A percentile compares a stretch with the other conserved stretches of the same genome.
These are phyloP conservation scores for Xylaria sp. DNA, from an alignment of 2,329 filamentous ascomycete species.

Conservation along the genomic window DNA sequence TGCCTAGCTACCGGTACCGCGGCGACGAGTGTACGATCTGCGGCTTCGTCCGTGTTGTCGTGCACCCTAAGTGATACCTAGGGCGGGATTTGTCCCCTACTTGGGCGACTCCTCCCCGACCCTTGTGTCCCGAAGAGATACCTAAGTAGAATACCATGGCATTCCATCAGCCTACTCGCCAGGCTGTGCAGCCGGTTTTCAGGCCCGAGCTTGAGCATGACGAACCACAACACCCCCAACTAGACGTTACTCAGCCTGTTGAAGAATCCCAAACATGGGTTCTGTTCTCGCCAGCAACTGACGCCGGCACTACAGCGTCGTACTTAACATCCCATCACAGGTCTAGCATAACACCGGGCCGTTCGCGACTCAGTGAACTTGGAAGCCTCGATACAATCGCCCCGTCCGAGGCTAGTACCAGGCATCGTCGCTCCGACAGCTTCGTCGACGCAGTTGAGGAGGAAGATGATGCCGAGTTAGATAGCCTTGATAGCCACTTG, in stretches of 20 bases:
- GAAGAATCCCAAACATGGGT: slow-evolving; percentile 93
- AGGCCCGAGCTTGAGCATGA: slow-evolving; percentile 47
- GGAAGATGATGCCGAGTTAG: slow-evolving; percentile 77
- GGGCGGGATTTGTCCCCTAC: slow-evolving; percentile 12
- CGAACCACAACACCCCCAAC: slow-evolving; percentile 45
- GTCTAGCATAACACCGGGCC: slow-evolving; percentile 68
- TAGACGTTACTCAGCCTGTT: slow-evolving; percentile 46
- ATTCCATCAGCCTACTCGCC: slow-evolving; percentile 65
- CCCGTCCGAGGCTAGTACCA: slow-evolving; percentile 60
- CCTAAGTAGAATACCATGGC: slow-evolving; percentile 50
- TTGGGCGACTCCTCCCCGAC: slow-evolving; percentile 12
- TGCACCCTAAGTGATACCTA: slow-evolving; percentile 11
- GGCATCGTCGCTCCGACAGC: slow-evolving; percentile 48
- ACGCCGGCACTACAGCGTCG: slow-evolving; percentile 60
- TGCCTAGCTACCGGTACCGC: not conserved
- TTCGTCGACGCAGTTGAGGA: slow-evolving; percentile 49
- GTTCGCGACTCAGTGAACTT: slow-evolving; percentile 78
- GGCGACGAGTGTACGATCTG: not conserved
- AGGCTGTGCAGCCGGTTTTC: slow-evolving; percentile 55
- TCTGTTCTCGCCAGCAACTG: slow-evolving; percentile 81
- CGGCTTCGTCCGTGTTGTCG: not conserved
- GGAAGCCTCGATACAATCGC: slow-evolving; percentile 76
- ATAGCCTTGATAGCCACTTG: slow-evolving; percentile 90
- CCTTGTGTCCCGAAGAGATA: not conserved
- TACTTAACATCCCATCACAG: slow-evolving; percentile 72